A percentile compares a stretch with the other conserved stretches of the same genome.
These are phyloP conservation scores for Epichloe aotearoae DNA, from an alignment of 2,329 filamentous ascomycete species.

Conservation along the genomic window DNA sequence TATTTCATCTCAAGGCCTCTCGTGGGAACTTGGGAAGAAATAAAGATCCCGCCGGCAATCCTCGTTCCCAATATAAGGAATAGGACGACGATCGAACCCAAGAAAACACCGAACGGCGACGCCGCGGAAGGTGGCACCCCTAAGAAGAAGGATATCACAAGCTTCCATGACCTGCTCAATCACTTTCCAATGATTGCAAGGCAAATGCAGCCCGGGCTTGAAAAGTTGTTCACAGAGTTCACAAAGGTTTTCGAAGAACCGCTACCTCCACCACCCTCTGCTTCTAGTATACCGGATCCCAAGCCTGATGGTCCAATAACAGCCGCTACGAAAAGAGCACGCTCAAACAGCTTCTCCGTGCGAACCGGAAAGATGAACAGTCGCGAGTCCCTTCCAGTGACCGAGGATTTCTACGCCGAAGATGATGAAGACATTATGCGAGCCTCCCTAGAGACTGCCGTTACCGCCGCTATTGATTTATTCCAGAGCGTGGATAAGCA, in stretches of 20 bases:
- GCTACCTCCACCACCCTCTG: constrained; percentile 59
- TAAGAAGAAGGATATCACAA: constrained; percentile 79
- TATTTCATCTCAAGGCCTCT: constrained; percentile 91
- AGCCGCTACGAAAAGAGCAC: constrained; percentile 39
- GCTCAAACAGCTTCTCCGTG: constrained; percentile 34
- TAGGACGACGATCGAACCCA: constrained; percentile 24
- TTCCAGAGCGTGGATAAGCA: constrained; percentile 95
- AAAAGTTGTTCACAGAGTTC: constrained; percentile 84
- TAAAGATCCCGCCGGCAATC: constrained; percentile 55
- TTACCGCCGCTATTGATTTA: constrained; percentile 85
- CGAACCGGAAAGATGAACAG: constrained; percentile 20
- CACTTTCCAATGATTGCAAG: constrained; percentile 91
- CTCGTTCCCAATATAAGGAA: constrained; percentile 33
- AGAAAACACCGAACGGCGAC: constrained; percentile 23
- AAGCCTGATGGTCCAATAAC: constrained; percentile 42
- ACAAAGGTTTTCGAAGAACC: constrained; percentile 74
- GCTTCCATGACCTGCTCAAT: constrained; percentile 77
- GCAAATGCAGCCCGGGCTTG: constrained; percentile 88
- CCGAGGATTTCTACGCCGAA: constrained; percentile 60
- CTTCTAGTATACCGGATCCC: constrained; percentile 45
- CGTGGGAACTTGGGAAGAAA: constrained; percentile 68
- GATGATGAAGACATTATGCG: constrained; percentile 90
- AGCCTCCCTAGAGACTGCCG: constrained; percentile 77
- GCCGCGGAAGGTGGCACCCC: constrained; percentile 29
- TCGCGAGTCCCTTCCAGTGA: constrained; percentile 30